A percentile compares a stretch with the other conserved stretches of the same genome.
phyloP scores from a whole-genome alignment of 2,329 filamentous ascomycete genomes.

The Alternaria novae-zelandiae region DNA sequence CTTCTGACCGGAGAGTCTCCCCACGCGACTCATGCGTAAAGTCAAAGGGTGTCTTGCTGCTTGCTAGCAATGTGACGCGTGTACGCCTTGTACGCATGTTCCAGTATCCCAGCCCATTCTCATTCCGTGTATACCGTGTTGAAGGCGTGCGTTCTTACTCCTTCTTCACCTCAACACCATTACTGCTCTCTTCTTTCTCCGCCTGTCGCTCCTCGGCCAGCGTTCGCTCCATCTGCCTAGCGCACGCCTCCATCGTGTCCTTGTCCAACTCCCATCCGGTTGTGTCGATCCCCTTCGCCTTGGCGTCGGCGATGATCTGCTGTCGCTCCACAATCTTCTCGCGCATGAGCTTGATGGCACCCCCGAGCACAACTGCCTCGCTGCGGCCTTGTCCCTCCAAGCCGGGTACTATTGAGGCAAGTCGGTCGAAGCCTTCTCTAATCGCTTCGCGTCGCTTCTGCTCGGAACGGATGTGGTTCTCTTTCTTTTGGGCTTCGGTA shows the following conservation, averaged over 20 bases:
- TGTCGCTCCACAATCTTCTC: slow-evolving; percentile 49
- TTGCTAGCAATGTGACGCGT: not conserved
- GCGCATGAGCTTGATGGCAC: slow-evolving; percentile 53
- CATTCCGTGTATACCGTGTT: not conserved
- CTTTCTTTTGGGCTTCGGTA: slow-evolving; percentile 74
- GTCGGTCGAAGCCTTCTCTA: slow-evolving; percentile 79
- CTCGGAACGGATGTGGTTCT: slow-evolving; percentile 74
- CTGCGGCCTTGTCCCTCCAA: slow-evolving; percentile 83
- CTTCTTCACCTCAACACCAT: slow-evolving; percentile 15
- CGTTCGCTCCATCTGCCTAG: slow-evolving; percentile 34
- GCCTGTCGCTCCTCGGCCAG: slow-evolving; percentile 26
- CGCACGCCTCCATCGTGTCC: slow-evolving; percentile 37
- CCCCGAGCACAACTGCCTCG: slow-evolving; percentile 80
- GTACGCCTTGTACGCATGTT: not conserved
- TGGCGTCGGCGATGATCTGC: slow-evolving; percentile 46
- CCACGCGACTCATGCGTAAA: not conserved
- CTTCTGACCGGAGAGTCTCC: not conserved
- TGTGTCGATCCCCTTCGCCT: slow-evolving; percentile 44
- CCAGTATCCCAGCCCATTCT: not conserved
- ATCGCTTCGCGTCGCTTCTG: slow-evolving; percentile 76
- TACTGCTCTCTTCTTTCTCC: slow-evolving; percentile 8
- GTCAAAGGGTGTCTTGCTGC: not conserved
- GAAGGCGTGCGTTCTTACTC: not conserved
- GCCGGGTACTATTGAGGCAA: slow-evolving; percentile 81
- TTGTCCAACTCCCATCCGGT: slow-evolving; percentile 39